These are phyloP conservation scores for Aspergillus thermomutatus DNA, from an alignment of 2,329 filamentous ascomycete genomes.

Conservation along the genomic window DNA sequence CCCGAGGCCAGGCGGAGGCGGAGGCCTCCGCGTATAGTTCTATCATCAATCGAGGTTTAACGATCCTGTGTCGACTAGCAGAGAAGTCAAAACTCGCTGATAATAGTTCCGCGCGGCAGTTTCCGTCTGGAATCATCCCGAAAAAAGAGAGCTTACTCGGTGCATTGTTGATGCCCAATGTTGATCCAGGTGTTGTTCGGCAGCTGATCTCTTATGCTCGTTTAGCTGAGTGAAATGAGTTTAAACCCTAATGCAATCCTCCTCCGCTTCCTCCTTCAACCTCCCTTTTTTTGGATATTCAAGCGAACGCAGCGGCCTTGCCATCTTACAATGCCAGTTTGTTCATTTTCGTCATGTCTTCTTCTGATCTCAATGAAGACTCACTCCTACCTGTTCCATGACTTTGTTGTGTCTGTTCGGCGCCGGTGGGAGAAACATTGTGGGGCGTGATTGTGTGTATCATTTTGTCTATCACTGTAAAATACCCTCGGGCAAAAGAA, in stretches of 20 bases:
- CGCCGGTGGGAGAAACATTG: constrained; percentile 23
- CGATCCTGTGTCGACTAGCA: constrained; percentile 63
- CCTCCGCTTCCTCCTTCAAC: constrained; percentile 10
- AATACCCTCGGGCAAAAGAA: constrained; percentile 31
- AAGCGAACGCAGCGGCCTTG: constrained; percentile 14
- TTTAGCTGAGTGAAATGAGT: constrained; percentile 43
- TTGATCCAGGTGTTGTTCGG: constrained; percentile 61
- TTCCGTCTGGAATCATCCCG: constrained; percentile 63
- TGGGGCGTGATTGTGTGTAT: constrained; percentile 21
- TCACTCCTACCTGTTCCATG: constrained; percentile 11
- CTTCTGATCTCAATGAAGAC: constrained; percentile 7
- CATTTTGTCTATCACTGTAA: constrained; percentile 26
- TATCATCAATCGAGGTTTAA: constrained; percentile 66
- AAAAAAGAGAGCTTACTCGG: constrained; percentile 65
- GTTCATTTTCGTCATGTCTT: constrained; percentile 21
- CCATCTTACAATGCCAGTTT: constrained; percentile 12
- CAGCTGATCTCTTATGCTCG: constrained; percentile 64
- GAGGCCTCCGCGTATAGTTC: constrained; percentile 43
- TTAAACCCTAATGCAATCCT: constrained; percentile 8
- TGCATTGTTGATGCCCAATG: constrained; percentile 63
- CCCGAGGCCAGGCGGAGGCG: constrained; percentile 36
- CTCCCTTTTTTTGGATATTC: constrained; percentile 13
- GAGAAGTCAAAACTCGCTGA: constrained; percentile 61
- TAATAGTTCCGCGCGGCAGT: constrained; percentile 47
- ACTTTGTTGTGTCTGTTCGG: constrained; percentile 14